Base-by-base conservation (phyloP, 1,139 yeast genomes). In the Saccharomyces hybrid region DNA sequence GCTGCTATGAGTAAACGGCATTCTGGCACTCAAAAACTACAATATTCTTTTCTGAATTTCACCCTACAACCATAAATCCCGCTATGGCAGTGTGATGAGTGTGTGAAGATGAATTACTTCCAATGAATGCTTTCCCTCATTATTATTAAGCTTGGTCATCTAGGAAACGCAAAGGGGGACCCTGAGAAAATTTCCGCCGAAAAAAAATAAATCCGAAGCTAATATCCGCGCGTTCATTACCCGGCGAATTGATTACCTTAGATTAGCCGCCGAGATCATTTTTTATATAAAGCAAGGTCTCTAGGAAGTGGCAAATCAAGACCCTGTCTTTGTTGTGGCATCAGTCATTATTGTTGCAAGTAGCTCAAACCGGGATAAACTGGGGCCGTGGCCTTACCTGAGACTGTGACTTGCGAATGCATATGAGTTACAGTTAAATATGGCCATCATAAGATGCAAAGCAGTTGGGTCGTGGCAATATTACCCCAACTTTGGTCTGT, bases 1-100 rank as follows among this genome's bases (percentile, higher is more conserved):
- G 51, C 58, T 63, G 51, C 58, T 61, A 34, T 58, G 52, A 9
- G 61, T 51, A n/a, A 64, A 57, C 8, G 59, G 53, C 57, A 55
- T 58, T 14, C 24, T 48, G 32, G 11, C 49, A 49, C n/a, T 28
- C 47, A 4, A 4, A 24, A 24, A 24, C 26, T 24, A 24, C 26
- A 24, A 24, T 31, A 21, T 2, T 9, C 1, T 29, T 32, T 49
- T 51, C 28, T 24, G 42, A 46, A 31, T 48, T 34, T 24, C 26
- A 24, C 26, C 6, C 2, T 24, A 24, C 26, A 24, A 4, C 26
- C 26, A 24, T 1, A 1, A 24, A 4, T 24, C 26, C 26, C 26
- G 26, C 26, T 24, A 1, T 7, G 16, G 19, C 42, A 34, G 16
- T 14, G 21, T 16, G 12, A 34, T 7, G 4, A 2, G 4, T 8